These are phyloP conservation scores for Dactylellina leptospora DNA, from an alignment of 2,329 filamentous ascomycete genomes.

Conservation along the genomic window DNA sequence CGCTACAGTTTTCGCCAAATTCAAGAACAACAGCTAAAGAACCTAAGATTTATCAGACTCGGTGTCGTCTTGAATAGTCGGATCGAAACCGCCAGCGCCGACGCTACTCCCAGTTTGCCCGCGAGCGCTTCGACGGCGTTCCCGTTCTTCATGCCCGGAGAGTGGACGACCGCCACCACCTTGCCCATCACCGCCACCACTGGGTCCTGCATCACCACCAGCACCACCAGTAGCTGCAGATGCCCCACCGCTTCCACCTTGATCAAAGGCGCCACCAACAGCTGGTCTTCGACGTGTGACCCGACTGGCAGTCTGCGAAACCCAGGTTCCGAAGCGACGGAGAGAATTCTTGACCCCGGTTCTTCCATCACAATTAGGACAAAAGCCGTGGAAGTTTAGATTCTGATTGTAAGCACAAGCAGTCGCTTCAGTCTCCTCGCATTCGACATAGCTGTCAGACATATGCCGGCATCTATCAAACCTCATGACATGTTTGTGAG, in stretches of 20 bases:
- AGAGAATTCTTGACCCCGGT: conserved; percentile 11
- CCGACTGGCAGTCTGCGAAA: conserved; percentile 16
- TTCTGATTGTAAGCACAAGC: conserved; percentile 10
- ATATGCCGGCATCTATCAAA: conserved; percentile 17
- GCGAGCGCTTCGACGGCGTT: conserved; percentile 7
- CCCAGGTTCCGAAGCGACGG: conserved; percentile 17
- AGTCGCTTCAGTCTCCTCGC: conserved; percentile 14
- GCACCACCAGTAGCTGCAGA: background rate
- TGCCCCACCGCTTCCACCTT: background rate
- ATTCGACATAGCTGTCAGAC: conserved; percentile 12
- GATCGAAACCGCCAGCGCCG: conserved; percentile 44
- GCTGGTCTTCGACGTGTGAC: conserved; percentile 18
- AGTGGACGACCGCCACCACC: background rate
- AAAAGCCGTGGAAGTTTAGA: background rate
- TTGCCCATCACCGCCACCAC: conserved; percentile 3
- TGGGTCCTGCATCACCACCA: background rate
- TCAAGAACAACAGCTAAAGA: background rate
- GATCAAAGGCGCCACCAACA: conserved; percentile 1
- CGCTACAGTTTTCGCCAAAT: background rate
- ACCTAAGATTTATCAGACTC: conserved; percentile 40
- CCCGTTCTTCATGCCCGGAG: conserved; percentile 8
- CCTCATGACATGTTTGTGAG: conserved; percentile 29
- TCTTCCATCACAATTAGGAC: background rate
- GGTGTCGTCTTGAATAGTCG: conserved; percentile 33
- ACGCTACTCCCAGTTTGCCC: conserved; percentile 38